Conservation (phyloP, 2,329 filamentous ascomycete genomes). For the Fusarium ambrosium region DNA sequence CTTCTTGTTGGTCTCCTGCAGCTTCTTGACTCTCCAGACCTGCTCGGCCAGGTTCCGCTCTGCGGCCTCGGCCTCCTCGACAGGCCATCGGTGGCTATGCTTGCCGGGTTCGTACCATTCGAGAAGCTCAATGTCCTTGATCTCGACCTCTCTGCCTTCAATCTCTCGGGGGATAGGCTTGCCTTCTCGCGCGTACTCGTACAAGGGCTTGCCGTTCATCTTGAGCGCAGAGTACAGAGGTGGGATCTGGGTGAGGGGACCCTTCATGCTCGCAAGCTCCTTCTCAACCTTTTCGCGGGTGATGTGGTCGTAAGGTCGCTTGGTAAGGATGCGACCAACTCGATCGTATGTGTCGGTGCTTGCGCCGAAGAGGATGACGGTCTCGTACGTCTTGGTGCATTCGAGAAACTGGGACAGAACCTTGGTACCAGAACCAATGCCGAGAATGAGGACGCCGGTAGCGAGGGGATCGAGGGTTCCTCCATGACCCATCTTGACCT, state of each 20-base stretch:
- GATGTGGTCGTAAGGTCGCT: slow-evolving; percentile 82
- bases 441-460: slow-evolving; percentile 91
- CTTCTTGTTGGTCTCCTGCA: slow-evolving; percentile 64
- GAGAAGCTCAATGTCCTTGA: slow-evolving; percentile 81
- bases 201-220: slow-evolving; percentile 93
- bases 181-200: slow-evolving; percentile 95
- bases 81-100: slow-evolving; percentile 84
- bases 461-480: slow-evolving; percentile 95
- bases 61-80: slow-evolving; percentile 79
- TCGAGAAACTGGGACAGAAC: slow-evolving; percentile 80
- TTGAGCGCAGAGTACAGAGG: slow-evolving; percentile 94
- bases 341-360: slow-evolving; percentile 94
- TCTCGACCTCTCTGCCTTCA: slow-evolving; percentile 82
- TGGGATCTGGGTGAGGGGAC: slow-evolving; percentile 89
- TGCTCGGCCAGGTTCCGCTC: slow-evolving; percentile 84
- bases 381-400: slow-evolving; percentile 95
- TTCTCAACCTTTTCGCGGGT: slow-evolving; percentile 84
- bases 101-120: slow-evolving; percentile 88
- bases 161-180: slow-evolving; percentile 89
- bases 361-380: slow-evolving; percentile 88
- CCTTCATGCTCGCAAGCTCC: slow-evolving; percentile 80
- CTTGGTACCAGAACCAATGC: slow-evolving; percentile 91
- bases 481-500: slow-evolving; percentile 96
- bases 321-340: slow-evolving; percentile 84
- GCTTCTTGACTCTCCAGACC: slow-evolving; percentile 73